Conservation (phyloP, 768 basidiomycete species). For the Lyophyllum semitale region DNA sequence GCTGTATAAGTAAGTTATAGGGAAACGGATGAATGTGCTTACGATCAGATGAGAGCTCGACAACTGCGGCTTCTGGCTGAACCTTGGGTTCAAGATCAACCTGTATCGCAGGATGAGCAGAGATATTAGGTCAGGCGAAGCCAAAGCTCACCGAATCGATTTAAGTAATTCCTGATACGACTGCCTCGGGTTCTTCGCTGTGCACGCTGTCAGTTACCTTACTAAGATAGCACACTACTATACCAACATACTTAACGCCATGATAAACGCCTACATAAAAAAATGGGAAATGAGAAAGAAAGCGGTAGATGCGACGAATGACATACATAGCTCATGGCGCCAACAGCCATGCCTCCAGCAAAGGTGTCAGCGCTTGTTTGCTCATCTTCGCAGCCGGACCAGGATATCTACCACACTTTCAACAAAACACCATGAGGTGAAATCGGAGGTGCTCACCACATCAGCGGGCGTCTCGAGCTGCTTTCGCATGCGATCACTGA, state of each 20-base stretch:
- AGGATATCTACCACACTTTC: conserved; percentile 53
- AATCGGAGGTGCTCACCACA: conserved; percentile 39
- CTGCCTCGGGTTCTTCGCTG: conserved; percentile 54
- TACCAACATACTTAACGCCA: conserved; percentile 41
- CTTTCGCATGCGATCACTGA: conserved; percentile 31
- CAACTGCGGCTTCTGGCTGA: conserved; percentile 71
- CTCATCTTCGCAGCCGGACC: conserved; percentile 70
- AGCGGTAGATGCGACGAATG: not conserved
- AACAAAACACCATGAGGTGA: not conserved
- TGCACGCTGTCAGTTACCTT: not conserved
- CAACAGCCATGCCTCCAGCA: conserved; percentile 62
- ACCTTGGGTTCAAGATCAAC: conserved; percentile 56
- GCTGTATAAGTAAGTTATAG: not conserved
- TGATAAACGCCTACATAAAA: conserved; percentile 58
- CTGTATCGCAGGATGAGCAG: conserved; percentile 27
- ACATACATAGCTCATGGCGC: conserved; percentile 79
- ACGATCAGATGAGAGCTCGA: conserved; percentile 74
- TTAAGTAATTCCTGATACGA: conserved; percentile 65
- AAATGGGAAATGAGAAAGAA: not conserved
- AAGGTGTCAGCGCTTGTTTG: conserved; percentile 77
- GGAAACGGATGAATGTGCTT: conserved; percentile 13
- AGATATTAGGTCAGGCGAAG: not conserved
- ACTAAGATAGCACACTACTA: not conserved
- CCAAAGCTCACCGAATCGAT: conserved; percentile 49
- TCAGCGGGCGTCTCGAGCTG: conserved; percentile 69